phyloP scores from a whole-genome alignment of 1,284 basidiomycete species.

The Schizophyllum amplum region DNA sequence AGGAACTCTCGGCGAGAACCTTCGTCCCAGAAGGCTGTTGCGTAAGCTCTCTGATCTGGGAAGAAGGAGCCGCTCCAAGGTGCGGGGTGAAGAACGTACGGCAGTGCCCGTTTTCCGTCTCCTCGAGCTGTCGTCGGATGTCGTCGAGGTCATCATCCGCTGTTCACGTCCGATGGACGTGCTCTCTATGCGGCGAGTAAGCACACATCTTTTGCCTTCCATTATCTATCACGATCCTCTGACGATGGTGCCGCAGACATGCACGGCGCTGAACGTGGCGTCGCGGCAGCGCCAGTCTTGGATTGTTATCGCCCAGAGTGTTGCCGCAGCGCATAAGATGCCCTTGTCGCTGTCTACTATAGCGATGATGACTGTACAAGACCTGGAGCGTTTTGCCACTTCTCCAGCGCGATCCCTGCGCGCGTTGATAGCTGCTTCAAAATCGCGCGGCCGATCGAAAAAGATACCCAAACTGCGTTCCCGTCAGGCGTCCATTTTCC shows the following conservation, averaged over 20 bases:
- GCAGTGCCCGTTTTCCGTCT: background rate
- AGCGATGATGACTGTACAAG: background rate
- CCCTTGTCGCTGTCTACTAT: background rate
- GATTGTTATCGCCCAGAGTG: background rate
- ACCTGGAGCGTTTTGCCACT: background rate
- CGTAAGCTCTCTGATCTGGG: background rate
- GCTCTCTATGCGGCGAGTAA: background rate
- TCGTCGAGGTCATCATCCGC: background rate
- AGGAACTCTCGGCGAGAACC: background rate
- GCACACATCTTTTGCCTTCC: no score
- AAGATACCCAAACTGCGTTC: background rate
- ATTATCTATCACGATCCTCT: no score
- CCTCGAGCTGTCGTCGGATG: background rate
- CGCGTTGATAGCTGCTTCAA: background rate
- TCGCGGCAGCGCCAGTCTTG: background rate
- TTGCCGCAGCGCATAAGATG: background rate
- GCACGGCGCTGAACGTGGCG: background rate
- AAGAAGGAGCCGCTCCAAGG: background rate
- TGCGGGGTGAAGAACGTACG: no score
- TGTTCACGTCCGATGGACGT: background rate
- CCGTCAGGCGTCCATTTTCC: background rate
- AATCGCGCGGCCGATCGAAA: background rate
- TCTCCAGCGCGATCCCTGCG: background rate
- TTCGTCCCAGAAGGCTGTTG: background rate
- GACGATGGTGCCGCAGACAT: background rate